Percentiles rank a stretch among this genome's conserved stretches.
Evolutionary conservation across 768 basidiomycete species (phyloP).

Genomic region (Suillus fuscotomentosus): DNA sequence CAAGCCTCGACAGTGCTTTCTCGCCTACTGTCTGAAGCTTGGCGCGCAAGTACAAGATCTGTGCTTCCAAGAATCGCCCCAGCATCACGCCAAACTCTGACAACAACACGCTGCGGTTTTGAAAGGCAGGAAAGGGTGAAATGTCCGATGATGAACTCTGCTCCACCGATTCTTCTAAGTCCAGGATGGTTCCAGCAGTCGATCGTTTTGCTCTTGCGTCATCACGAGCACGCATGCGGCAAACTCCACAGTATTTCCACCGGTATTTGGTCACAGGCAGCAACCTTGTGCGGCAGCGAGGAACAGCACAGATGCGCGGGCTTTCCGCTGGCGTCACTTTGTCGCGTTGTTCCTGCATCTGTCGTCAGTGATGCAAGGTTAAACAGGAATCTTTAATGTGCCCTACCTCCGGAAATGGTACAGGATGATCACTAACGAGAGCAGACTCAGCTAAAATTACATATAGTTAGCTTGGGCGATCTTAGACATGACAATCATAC

Average conservation of each 20-base stretch:
- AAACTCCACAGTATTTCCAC: conserved; percentile 40
- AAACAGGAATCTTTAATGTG: conserved; percentile 16
- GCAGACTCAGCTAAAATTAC: conserved; percentile 13
- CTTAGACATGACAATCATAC: background rate
- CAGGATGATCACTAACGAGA: background rate
- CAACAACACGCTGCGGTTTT: conserved; percentile 16
- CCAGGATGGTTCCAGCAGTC: background rate
- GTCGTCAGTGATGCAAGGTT: background rate
- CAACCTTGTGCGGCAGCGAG: conserved; percentile 35
- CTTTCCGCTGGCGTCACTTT: conserved; percentile 12
- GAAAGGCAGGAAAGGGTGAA: conserved; percentile 18
- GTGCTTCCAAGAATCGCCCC: conserved; percentile 22
- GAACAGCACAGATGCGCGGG: conserved; percentile 38
- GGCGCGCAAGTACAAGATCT: conserved; percentile 18
- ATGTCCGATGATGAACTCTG: background rate
- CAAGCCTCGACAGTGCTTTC: background rate
- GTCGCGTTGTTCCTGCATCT: background rate
- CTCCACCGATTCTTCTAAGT: background rate
- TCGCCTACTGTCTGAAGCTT: conserved; percentile 12
- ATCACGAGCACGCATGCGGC: conserved; percentile 27
- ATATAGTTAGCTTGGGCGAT: background rate
- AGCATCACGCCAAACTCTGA: conserved; percentile 17
- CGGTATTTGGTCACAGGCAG: conserved; percentile 37
- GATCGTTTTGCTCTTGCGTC: conserved; percentile 5
- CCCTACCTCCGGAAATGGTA: background rate